Conservation (phyloP, 768 basidiomycete genomes). For the Dioszegia hungarica region DNA sequence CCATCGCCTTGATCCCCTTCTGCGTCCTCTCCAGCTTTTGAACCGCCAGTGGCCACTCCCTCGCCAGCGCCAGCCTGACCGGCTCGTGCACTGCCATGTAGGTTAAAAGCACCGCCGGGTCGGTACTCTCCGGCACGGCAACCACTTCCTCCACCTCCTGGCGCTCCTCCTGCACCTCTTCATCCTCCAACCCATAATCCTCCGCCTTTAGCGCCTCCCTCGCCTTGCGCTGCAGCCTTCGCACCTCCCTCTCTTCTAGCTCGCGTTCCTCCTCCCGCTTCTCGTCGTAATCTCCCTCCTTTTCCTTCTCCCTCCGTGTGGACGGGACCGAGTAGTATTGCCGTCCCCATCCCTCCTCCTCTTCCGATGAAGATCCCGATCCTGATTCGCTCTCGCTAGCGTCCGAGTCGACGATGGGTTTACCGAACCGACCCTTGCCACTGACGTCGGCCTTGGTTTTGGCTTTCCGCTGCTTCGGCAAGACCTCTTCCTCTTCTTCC, state of each 20-base stretch:
- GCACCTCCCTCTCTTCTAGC: slow-evolving; percentile 82
- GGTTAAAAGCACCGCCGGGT: slow-evolving; percentile 28
- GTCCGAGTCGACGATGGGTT: slow-evolving; percentile 25
- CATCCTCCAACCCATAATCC: slow-evolving; percentile 70
- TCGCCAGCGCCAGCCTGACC: slow-evolving; percentile 43
- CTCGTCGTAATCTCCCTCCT: slow-evolving; percentile 61
- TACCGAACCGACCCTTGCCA: slow-evolving; percentile 47
- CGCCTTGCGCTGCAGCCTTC: slow-evolving; percentile 67
- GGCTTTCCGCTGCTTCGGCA: slow-evolving; percentile 27
- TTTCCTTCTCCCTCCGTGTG: slow-evolving; percentile 43
- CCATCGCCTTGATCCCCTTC: slow-evolving; percentile 43
- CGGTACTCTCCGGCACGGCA: slow-evolving; percentile 26
- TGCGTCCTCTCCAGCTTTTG: slow-evolving; percentile 42
- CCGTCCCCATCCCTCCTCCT: slow-evolving; percentile 72
- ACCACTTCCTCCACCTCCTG: slow-evolving; percentile 7
- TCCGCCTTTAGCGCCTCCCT: slow-evolving; percentile 61
- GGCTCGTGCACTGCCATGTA: slow-evolving; percentile 44
- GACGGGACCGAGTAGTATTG: slow-evolving; percentile 68
- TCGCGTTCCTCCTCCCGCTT: slow-evolving; percentile 86
- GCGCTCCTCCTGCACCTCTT: not conserved
- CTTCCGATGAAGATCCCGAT: slow-evolving; percentile 15
- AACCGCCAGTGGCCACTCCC: slow-evolving; percentile 47
- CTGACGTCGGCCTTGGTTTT: slow-evolving; percentile 26
- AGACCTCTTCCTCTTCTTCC: slow-evolving; percentile 51
- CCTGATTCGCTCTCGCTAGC: slow-evolving; percentile 15